Evolutionary conservation across 495 filamentous ascomycete genomes (phyloP), one percentile per base, ranked within the genome.

Genomic region (Massariosphaeria phaeospora): DNA sequence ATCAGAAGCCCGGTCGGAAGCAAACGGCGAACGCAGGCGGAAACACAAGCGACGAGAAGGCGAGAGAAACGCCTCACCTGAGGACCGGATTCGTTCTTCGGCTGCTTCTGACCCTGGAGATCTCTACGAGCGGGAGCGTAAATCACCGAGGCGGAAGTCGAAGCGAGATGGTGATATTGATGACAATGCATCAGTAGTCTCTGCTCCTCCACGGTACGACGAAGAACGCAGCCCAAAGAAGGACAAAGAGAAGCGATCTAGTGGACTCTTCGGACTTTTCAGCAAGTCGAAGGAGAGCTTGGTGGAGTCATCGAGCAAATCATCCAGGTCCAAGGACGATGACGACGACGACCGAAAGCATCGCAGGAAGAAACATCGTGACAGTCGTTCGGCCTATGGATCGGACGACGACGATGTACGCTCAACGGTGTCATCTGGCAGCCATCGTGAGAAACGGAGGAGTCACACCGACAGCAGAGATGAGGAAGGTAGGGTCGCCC

Each of bases 211-310:
- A 4, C 44, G 61, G 5, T 61, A 65, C 33, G 64, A 66, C 29
- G 66, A 66, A 6, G 63, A 66, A 15, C 44, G 55, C 8, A 35
- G 55, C 15, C 35, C 61, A 6, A 47, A 55, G 23, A 61, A 61
- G 48, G 59, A 57, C 5, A 71, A 68, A 38, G 67, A 68, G 44
- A 68, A 68, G 27, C 69, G 69, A 52, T 70, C 67, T 30, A 61
- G 69, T 23, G 69, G 69, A 13, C 24, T 72, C 7, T 72, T 72
- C 36, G 66, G 68, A 3, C 64, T 70, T 27, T 65, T 62, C 27
- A 57, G 65, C 40, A 69, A 68, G 53, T 65, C 66, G 0, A 52
- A 59, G 12, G 69, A 72, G 10, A 61, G 49, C 35, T 24, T 59
- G 9, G 35, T 41, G 18, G 61, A 63, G 3, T 46, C 41, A 1